phyloP scores from a whole-genome alignment of 164 flowering plant genomes.

The Dillenia turbinata region DNA sequence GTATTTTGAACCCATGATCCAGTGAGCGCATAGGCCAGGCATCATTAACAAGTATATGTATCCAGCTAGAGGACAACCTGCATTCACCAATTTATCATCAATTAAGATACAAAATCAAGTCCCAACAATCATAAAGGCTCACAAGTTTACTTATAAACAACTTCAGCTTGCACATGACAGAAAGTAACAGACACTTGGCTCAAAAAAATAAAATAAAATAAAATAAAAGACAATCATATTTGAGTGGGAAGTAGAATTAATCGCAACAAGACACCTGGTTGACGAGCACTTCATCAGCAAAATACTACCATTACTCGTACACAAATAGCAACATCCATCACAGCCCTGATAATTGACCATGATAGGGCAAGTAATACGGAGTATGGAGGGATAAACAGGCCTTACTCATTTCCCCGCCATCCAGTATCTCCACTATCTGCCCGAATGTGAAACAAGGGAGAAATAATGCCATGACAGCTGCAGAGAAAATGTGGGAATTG shows the following conservation, averaged over 20 bases:
- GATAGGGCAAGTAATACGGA: neutral
- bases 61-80: slow-evolving; percentile 43
- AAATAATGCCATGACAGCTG: slow-evolving; percentile 45
- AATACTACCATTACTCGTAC: too few species aligned
- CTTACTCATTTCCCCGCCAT: slow-evolving; percentile 46
- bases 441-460: slow-evolving; percentile 59
- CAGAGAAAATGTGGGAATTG: neutral
- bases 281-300: too few species aligned
- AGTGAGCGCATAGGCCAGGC: slow-evolving; percentile 35
- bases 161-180: too few species aligned
- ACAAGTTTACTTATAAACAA: too few species aligned
- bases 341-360: too few species aligned
- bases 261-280: too few species aligned
- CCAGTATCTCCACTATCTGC: slow-evolving; percentile 54
- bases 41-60: slow-evolving; percentile 35
- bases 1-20: slow-evolving; percentile 44
- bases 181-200: neutral
- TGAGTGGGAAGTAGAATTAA: too few species aligned
- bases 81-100: slow-evolving; percentile 3
- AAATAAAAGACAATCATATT: neutral
- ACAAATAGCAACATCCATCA: too few species aligned
- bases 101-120: neutral
- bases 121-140: neutral
- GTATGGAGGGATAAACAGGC: neutral
- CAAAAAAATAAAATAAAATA: neutral